Percentiles rank a stretch among this genome's conserved stretches.
Evolutionary conservation across 148 eudicot genomes (phyloP).

Genomic region (Rhododendron williamsianum): DNA sequence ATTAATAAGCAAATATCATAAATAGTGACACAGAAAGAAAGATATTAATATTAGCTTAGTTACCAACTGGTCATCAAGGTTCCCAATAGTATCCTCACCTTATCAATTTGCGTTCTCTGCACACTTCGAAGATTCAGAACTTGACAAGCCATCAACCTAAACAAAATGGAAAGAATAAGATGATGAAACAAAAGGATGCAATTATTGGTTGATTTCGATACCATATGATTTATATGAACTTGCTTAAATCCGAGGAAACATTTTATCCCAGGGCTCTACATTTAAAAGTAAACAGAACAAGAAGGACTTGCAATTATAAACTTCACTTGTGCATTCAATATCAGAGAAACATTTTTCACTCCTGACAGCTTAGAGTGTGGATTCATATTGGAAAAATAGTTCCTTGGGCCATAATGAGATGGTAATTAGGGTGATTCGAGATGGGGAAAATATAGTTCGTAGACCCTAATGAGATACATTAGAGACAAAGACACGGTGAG

Average conservation of each 20-base stretch:
- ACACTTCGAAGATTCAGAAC: slow-evolving; percentile 40
- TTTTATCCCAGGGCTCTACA: not conserved
- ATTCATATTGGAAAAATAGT: not conserved
- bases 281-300: not conserved
- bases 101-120: slow-evolving; percentile 52
- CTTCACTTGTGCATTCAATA: not conserved
- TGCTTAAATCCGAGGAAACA: not conserved
- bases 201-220: not conserved
- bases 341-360: too few species aligned
- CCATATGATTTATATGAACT: not conserved
- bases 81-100: slow-evolving; percentile 41
- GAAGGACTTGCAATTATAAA: not conserved
- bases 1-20: not conserved
- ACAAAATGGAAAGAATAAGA: slow-evolving; percentile 7
- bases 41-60: not conserved
- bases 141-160: slow-evolving; percentile 50
- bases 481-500: not conserved
- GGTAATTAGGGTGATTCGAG: not conserved
- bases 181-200: not conserved
- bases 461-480: not conserved
- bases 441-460: not conserved
- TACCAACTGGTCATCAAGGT: not conserved
- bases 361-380: not conserved
- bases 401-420: not conserved
- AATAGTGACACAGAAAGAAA: not conserved